Evolutionary conservation across 208 protist genomes (phyloP).

Genomic region (Wallacemonas sp.): DNA sequence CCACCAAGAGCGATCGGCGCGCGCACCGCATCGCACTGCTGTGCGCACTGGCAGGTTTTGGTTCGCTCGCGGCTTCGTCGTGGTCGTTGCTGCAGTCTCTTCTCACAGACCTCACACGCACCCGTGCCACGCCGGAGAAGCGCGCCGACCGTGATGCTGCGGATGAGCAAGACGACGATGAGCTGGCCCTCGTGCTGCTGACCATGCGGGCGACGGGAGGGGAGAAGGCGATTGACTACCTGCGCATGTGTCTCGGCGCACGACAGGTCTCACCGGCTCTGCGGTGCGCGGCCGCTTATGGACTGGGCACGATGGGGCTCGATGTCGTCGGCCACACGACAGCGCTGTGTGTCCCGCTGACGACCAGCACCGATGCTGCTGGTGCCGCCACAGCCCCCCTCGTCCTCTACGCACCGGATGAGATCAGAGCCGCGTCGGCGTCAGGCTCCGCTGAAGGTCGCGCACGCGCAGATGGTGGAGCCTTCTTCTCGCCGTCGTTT

Average conservation of each 20-base stretch:
- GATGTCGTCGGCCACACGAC: slow-evolving; percentile 63
- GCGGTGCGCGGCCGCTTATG: slow-evolving; percentile 35
- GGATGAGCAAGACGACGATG: slow-evolving; percentile 20
- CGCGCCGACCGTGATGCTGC: slow-evolving; percentile 13
- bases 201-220: slow-evolving; percentile 61
- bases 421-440: too few relatives aligned
- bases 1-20: too few relatives aligned
- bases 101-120: slow-evolving; percentile 39
- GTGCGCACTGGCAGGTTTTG: slow-evolving; percentile 63
- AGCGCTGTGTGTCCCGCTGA: slow-evolving; percentile 33
- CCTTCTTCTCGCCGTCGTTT: too few relatives aligned
- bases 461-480: too few relatives aligned
- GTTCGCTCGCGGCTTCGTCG: slow-evolving; percentile 28
- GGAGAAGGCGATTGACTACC: slow-evolving; percentile 21
- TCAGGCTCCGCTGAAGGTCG: too few relatives aligned
- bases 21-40: slow-evolving; percentile 30
- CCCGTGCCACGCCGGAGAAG: too few relatives aligned
- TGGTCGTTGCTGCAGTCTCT: slow-evolving; percentile 43
- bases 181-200: slow-evolving; percentile 46
- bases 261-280: neutral
- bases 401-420: neutral
- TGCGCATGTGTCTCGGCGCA: slow-evolving; percentile 15
- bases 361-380: neutral
- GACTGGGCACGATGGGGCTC: slow-evolving; percentile 42
- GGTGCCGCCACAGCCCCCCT: neutral